Evolutionary conservation across 768 basidiomycete genomes (phyloP), one percentile per base, ranked within the genome.

Genomic region (Russula sp.): DNA sequence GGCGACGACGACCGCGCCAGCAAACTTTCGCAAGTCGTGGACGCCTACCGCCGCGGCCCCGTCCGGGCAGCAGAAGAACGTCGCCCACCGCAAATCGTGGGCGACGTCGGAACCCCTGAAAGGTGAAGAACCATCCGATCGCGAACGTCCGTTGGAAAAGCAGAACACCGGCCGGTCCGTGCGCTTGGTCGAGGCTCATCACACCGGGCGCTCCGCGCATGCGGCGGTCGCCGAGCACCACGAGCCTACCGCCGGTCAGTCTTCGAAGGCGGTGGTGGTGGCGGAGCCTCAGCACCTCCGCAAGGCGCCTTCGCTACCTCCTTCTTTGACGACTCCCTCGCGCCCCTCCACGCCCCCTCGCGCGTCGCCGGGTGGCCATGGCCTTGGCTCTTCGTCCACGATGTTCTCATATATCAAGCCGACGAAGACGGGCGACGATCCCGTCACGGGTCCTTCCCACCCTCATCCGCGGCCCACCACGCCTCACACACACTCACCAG

Each of bases 341-440:
- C 53, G 51, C 11, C 45, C 61, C 13, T 32, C 53, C 44, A 55
- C 61, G 44, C 56, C 56, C 2, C 45, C 37, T 11, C 54, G 47
- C 6, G 37, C 65, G 13, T 62, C 67, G 14, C 59, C 62, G 11
- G 56, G 59, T 18, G 67, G 65, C 7, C 59, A 57, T 31, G 61
- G 54, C 18, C 45, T 87, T 34, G 89, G 89, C 55, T 91, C 89
- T 49, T 84, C 87, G 0, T 84, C 83, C n/a, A 91, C 89, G 13
- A 78, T 88, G 78, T 80, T 90, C 62, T 82, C 89, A 22, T 85
- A 79, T 70, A 80, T 84, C 63, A 80, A 80, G 49, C 76, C 82
- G 14, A 69, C 71, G 57, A 80, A 79, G 70, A 80, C 80, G 13
- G 78, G 78, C 16, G 80, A 85, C 49, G 71, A 75, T 68, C 74